These are phyloP conservation scores for Anthracocystis walkeri DNA, from an alignment of 1,284 basidiomycete species.

Conservation along the genomic window DNA sequence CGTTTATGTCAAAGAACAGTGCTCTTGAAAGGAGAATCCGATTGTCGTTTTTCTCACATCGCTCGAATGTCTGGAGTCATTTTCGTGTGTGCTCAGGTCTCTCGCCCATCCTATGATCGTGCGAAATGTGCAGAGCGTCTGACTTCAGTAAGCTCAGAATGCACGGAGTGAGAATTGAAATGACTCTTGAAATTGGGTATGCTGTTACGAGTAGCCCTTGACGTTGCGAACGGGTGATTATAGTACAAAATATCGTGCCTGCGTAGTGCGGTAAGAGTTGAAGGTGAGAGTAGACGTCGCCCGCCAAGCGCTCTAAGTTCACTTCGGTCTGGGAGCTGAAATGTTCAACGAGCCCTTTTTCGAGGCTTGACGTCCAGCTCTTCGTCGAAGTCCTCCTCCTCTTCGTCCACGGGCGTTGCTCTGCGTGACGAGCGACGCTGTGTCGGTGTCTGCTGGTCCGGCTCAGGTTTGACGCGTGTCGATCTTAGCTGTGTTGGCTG, in stretches of 20 bases:
- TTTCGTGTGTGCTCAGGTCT: too few species aligned
- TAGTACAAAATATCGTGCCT: neutral
- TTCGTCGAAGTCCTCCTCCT: conserved; percentile 12
- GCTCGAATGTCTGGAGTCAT: too few species aligned
- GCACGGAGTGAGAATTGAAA: neutral
- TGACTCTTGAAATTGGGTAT: neutral
- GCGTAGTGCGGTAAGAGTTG: neutral
- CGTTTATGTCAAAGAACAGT: too few species aligned
- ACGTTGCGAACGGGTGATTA: neutral
- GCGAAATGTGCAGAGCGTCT: too few species aligned
- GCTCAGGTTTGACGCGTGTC: conserved; percentile 25
- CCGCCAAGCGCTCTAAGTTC: too few species aligned
- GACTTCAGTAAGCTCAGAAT: too few species aligned
- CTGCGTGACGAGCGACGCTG: conserved; percentile 1
- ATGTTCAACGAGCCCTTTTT: conserved; percentile 19
- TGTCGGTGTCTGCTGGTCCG: conserved; percentile 11
- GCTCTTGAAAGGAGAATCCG: too few species aligned
- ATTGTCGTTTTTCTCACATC: too few species aligned
- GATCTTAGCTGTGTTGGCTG: conserved; percentile 1
- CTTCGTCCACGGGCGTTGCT: neutral
- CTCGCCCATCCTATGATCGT: too few species aligned
- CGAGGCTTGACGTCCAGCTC: conserved; percentile 26
- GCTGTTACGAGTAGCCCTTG: neutral
- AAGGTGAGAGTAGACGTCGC: too few species aligned
- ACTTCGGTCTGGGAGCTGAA: too few species aligned